A percentile compares a stretch with the other conserved stretches of the same genome.
phyloP scores from a whole-genome alignment of 441 rosid species.

The Populus hybrid region DNA sequence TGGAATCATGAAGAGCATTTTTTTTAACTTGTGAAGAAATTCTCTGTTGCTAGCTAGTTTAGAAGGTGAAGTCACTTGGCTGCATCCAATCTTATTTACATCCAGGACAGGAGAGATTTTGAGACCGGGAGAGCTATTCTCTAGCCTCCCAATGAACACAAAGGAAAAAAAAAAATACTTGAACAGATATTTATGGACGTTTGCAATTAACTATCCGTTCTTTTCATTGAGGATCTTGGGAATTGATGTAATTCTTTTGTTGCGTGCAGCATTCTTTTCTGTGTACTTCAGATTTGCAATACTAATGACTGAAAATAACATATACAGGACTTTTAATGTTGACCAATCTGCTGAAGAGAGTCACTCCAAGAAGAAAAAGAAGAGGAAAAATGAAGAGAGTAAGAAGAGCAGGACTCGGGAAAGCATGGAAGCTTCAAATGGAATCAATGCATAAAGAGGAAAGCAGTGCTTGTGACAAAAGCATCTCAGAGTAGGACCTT shows the following conservation, averaged over 20 bases:
- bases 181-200: background rate
- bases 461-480: background rate
- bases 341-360: slow-evolving; percentile 13
- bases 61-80: background rate
- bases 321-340: slow-evolving; percentile 27
- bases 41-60: background rate
- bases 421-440: slow-evolving; percentile 9
- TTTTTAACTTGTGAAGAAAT: background rate
- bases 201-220: background rate
- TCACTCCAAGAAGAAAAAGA: slow-evolving; percentile 26
- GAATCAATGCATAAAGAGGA: background rate
- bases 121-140: background rate
- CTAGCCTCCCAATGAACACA: background rate
- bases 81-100: background rate
- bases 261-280: background rate
- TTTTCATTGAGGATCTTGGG: background rate
- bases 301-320: background rate
- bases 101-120: background rate
- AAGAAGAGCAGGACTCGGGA: slow-evolving; percentile 19
- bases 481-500: background rate
- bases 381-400: background rate
- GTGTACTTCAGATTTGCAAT: background rate
- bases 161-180: background rate
- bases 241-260: background rate
- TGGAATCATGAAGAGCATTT: background rate